Percentiles rank a stretch among this genome's conserved stretches.
These are phyloP conservation scores for Vishniacozyma victoriae DNA, from an alignment of 768 basidiomycete genomes.

Conservation along the genomic window DNA sequence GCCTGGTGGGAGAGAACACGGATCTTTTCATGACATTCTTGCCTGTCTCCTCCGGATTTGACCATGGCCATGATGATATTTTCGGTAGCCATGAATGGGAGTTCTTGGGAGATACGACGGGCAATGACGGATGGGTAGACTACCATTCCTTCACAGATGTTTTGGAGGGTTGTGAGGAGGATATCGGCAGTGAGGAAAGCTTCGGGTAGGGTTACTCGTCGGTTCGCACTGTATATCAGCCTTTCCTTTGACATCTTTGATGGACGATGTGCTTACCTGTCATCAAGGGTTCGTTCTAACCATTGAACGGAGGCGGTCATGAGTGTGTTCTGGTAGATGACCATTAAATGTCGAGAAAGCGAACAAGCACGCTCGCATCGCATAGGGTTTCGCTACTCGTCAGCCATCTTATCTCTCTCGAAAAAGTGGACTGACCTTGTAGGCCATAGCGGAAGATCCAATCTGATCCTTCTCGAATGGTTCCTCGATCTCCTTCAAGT, in stretches of 20 bases:
- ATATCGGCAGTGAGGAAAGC: slow-evolving; percentile 97
- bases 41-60: slow-evolving; percentile 84
- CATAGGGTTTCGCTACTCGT: slow-evolving; percentile 78
- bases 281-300: slow-evolving; percentile 97
- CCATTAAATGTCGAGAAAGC: slow-evolving; percentile 91
- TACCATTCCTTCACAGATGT: slow-evolving; percentile 97
- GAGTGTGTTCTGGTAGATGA: slow-evolving; percentile 88
- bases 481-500: slow-evolving; percentile 98
- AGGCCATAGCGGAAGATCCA: slow-evolving; percentile 89
- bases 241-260: background rate
- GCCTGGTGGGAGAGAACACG: slow-evolving; percentile 92
- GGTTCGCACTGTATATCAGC: slow-evolving; percentile 66
- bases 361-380: slow-evolving; percentile 95
- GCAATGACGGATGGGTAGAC: slow-evolving; percentile 96
- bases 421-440: slow-evolving; percentile 55
- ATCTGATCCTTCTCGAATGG: slow-evolving; percentile 99
- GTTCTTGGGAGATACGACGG: slow-evolving; percentile 82
- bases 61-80: slow-evolving; percentile 99
- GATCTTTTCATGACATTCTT: slow-evolving; percentile 95
- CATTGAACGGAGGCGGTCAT: slow-evolving; percentile 94
- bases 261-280: slow-evolving; percentile 56
- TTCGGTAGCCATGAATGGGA: slow-evolving; percentile 99
- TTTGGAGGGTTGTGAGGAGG: slow-evolving; percentile 88
- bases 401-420: background rate
- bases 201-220: slow-evolving; percentile 90